These are phyloP conservation scores for Wickerhamiella hasegawae DNA, from an alignment of 805 yeast genomes.

Conservation along the genomic window DNA sequence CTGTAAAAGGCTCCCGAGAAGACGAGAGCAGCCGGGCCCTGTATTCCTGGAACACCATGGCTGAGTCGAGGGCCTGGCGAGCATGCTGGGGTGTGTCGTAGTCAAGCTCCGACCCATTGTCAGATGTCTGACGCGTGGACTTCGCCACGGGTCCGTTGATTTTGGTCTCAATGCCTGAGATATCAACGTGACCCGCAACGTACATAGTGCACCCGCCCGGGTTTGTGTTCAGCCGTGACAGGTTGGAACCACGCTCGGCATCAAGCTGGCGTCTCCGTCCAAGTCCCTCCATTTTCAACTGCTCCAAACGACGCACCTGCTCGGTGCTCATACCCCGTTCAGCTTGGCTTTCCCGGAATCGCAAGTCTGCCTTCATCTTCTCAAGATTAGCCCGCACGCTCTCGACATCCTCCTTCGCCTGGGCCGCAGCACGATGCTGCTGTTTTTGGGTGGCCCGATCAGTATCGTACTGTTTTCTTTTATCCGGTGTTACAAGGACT, in stretches of 20 bases:
- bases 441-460: neutral
- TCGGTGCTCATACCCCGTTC: neutral
- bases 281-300: neutral
- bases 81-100: neutral
- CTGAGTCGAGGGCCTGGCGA: neutral
- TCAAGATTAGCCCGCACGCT: too few relatives aligned
- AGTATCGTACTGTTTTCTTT: neutral
- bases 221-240: too few relatives aligned
- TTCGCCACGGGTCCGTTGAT: neutral
- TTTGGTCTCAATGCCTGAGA: neutral
- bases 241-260: neutral
- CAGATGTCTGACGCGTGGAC: neutral
- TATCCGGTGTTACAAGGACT: constrained; percentile 13
- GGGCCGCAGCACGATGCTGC: too few relatives aligned
- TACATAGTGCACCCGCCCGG: too few relatives aligned
- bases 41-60: too few relatives aligned
- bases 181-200: too few relatives aligned
- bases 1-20: too few relatives aligned
- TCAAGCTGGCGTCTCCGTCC: neutral
- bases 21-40: too few relatives aligned
- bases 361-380: too few relatives aligned
- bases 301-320: neutral
- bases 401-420: too few relatives aligned
- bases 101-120: neutral
- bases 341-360: too few relatives aligned